Conservation (phyloP, 345 rosid species). For the Eutrema yunnanense region DNA sequence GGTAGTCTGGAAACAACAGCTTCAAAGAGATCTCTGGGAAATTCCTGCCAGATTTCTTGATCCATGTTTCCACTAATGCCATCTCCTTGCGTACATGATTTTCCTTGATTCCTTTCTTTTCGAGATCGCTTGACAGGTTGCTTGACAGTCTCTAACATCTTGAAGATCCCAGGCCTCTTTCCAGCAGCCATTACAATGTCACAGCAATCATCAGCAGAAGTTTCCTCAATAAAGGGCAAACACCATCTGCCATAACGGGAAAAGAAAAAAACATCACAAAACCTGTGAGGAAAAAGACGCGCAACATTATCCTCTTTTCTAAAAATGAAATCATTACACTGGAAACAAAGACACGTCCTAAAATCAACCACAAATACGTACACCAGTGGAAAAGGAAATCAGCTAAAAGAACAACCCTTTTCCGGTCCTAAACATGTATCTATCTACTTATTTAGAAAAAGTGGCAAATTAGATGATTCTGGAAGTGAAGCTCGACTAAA, state of each 20-base stretch:
- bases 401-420: background rate
- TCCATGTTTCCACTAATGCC: constrained; percentile 55
- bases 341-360: background rate
- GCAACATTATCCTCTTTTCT: background rate
- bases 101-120: constrained; percentile 65
- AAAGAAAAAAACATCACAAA: background rate
- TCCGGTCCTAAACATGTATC: background rate
- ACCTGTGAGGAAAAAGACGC: background rate
- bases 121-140: constrained; percentile 61
- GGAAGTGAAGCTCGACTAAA: background rate
- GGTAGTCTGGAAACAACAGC: constrained; percentile 92
- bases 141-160: constrained; percentile 64
- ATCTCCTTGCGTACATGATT: constrained; percentile 31
- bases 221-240: constrained; percentile 49
- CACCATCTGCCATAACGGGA: constrained; percentile 54
- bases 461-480: background rate
- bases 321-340: background rate
- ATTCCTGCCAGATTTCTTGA: constrained; percentile 81
- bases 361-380: background rate
- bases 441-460: background rate
- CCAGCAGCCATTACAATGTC: constrained; percentile 70
- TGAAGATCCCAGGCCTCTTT: constrained; percentile 52
- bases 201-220: constrained; percentile 59
- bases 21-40: constrained; percentile 92
- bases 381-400: background rate